Base-by-base conservation (phyloP, 1,139 yeast genomes). In the Taphrina sp. region DNA sequence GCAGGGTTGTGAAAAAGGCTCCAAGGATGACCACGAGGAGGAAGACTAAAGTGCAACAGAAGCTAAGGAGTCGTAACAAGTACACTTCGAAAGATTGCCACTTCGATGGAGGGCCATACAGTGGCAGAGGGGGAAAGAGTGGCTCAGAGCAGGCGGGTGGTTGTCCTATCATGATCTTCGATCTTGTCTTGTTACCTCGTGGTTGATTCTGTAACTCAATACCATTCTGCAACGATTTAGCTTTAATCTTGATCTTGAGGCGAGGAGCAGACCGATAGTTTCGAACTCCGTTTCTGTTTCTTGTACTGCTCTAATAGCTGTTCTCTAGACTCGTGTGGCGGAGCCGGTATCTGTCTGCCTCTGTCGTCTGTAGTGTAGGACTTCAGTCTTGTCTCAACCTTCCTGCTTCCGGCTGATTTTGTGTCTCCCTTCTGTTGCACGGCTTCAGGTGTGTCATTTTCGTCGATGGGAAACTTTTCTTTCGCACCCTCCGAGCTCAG, bases 291-390 rank as follows among this genome's bases (percentile, higher is more conserved):
- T 4, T 28, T 41, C 35, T 10, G 20, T 3, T 23, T 17, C 3
- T 28, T 8, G 38, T 24, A 31, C 7, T 33, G n/a, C 29, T 31
- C 12, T 3, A 43, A 28, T n/a, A 43, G 22, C 14, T 31, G 37
- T 8, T 43, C 47, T n/a, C n/a, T n/a, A n/a, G n/a, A n/a, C n/a
- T n/a, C n/a, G 14, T 43, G 47, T n/a, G 47, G 35, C 4, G 47
- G 47, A 19, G 47, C 47, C 7, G 47, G 47, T 19, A 43, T 43
- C 31, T 38, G 29, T 2, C 29, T 24, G 7, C 47, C 47, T 16
- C 31, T 19, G 31, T 43, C 47, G 28, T 43, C 47, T 8, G 23
- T 31, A 10, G 47, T 43, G 22, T 43, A 43, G 22, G 8, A 14
- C 17, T 5, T 31, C 38, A 33, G 22, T 28, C 29, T 20, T 2